Evolutionary conservation across 2,329 filamentous ascomycete genomes (phyloP).

Genomic region (Scolecobasidium constrictum): DNA sequence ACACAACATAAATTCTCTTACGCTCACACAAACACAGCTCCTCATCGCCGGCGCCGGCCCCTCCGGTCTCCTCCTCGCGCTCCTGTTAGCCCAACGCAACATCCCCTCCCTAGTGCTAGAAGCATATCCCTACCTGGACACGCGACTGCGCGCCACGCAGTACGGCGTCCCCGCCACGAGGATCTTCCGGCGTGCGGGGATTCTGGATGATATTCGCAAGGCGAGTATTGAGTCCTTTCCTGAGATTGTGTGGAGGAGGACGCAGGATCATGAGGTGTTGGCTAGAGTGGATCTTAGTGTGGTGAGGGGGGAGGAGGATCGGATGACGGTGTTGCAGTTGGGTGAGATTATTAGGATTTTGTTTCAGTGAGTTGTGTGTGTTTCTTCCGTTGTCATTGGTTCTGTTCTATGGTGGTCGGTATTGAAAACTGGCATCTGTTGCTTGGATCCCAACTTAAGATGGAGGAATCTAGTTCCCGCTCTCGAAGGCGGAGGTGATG

Average conservation of each 20-base stretch:
- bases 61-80: constrained; percentile 29
- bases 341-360: constrained; percentile 18
- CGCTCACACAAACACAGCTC: constrained; percentile 12
- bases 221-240: constrained; percentile 14
- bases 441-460: no score
- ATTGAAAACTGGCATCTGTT: no score
- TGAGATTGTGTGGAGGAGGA: constrained; percentile 14
- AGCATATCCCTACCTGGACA: constrained; percentile 9
- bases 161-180: constrained; percentile 10
- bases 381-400: no score
- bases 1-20: background rate
- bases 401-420: no score
- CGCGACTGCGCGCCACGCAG: background rate
- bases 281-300: constrained; percentile 1
- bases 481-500: no score
- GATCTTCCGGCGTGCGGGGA: constrained; percentile 24
- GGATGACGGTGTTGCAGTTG: constrained; percentile 17
- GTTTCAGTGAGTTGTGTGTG: no score
- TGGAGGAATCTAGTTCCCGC: no score
- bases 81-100: constrained; percentile 24
- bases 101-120: constrained; percentile 24
- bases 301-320: constrained; percentile 17
- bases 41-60: constrained; percentile 30
- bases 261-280: constrained; percentile 12
- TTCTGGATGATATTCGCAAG: constrained; percentile 24